A percentile compares a stretch with the other conserved stretches of the same genome.
Conservation (phyloP, 345 rosid species). For the Eutrema heterophyllum region DNA sequence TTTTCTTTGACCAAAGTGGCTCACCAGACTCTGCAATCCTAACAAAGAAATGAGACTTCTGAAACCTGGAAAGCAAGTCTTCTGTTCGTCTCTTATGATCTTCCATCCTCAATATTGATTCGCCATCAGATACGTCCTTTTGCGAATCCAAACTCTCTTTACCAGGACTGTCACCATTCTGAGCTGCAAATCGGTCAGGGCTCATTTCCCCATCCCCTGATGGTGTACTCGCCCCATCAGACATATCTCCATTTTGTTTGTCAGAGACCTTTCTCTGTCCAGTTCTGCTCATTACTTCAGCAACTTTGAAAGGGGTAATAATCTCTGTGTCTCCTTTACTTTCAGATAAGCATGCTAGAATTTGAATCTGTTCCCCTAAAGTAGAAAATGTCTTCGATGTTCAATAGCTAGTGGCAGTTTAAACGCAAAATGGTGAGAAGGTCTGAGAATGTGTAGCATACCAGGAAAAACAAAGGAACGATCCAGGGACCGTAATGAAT, state of each 20-base stretch:
- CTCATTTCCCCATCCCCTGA: slow-evolving; percentile 45
- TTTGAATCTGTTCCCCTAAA: slow-evolving; percentile 88
- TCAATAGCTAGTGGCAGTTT: not conserved
- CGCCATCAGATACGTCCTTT: slow-evolving; percentile 63
- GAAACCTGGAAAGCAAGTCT: slow-evolving; percentile 65
- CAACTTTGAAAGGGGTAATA: slow-evolving; percentile 89
- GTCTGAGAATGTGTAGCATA: slow-evolving; percentile 19
- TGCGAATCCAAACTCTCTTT: slow-evolving; percentile 46
- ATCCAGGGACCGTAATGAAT: slow-evolving; percentile 59
- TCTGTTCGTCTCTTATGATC: slow-evolving; percentile 73
- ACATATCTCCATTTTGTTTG: slow-evolving; percentile 46
- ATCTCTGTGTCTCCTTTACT: slow-evolving; percentile 72
- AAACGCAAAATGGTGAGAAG: not conserved
- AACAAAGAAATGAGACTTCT: slow-evolving; percentile 91
- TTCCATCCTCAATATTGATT: slow-evolving; percentile 84
- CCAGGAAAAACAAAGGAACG: slow-evolving; percentile 95
- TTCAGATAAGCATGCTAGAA: slow-evolving; percentile 85
- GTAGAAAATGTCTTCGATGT: slow-evolving; percentile 9
- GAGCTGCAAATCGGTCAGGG: slow-evolving; percentile 38
- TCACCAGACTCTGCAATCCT: slow-evolving; percentile 86
- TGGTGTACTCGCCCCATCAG: slow-evolving; percentile 31
- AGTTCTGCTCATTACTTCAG: slow-evolving; percentile 80
- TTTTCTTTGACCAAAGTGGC: slow-evolving; percentile 79
- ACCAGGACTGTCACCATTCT: slow-evolving; percentile 48
- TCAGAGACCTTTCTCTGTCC: slow-evolving; percentile 50